These are phyloP conservation scores for Talaromyces islandicus DNA, from an alignment of 2,329 filamentous ascomycete genomes.

Conservation along the genomic window DNA sequence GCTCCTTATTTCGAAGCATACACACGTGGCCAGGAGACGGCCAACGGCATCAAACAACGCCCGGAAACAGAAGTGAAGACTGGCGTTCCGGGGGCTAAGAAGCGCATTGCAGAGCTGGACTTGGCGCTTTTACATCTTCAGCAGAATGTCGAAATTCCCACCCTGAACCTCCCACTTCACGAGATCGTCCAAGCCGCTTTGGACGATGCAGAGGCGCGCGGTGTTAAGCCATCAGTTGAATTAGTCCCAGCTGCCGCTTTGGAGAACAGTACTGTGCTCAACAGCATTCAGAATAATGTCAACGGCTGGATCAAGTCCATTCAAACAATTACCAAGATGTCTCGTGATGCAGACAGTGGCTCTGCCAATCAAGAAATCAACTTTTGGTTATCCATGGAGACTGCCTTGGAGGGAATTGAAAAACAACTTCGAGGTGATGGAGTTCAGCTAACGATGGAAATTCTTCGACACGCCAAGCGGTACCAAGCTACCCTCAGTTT, in stretches of 20 bases:
- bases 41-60: constrained; percentile 62
- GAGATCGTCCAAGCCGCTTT: constrained; percentile 80
- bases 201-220: constrained; percentile 65
- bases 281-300: constrained; percentile 85
- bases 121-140: constrained; percentile 85
- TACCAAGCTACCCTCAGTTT: constrained; percentile 98
- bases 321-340: constrained; percentile 90
- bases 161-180: constrained; percentile 80
- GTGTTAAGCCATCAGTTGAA: constrained; percentile 67
- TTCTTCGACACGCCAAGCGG: constrained; percentile 93
- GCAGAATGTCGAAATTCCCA: constrained; percentile 96
- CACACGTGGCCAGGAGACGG: constrained; percentile 70
- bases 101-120: constrained; percentile 91
- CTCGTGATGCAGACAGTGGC: constrained; percentile 68
- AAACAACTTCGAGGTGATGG: constrained; percentile 81
- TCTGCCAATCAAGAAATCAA: constrained; percentile 97
- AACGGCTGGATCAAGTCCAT: constrained; percentile 99
- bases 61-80: constrained; percentile 87
- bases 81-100: constrained; percentile 94
- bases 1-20: constrained; percentile 97
- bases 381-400: constrained; percentile 98
- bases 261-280: constrained; percentile 85
- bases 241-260: constrained; percentile 70
- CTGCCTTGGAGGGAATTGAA: constrained; percentile 85
- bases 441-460: constrained; percentile 84